These are phyloP conservation scores for Fusarium cicatricum DNA, from an alignment of 2,329 filamentous ascomycete genomes.

Conservation along the genomic window DNA sequence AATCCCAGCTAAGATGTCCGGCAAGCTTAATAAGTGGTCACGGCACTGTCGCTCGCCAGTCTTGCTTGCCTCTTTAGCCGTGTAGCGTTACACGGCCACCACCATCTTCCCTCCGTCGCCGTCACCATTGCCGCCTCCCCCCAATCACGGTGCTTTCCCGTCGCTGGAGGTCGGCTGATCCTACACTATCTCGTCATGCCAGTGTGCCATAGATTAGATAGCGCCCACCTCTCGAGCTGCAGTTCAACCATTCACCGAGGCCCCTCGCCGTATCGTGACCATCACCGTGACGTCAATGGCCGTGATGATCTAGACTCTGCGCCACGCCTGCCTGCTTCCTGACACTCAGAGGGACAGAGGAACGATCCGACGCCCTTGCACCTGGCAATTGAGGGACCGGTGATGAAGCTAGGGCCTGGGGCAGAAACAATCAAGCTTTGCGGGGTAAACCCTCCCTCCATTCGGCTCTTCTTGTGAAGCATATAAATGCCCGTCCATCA, in stretches of 20 bases:
- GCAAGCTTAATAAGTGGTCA: constrained; percentile 14
- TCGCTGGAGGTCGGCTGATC: constrained; percentile 26
- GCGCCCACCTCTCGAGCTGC: constrained; percentile 16
- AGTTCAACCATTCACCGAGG: constrained; percentile 12
- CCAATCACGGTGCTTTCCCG: constrained; percentile 22
- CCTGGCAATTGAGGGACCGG: constrained; percentile 3
- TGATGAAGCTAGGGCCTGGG: constrained; percentile 3
- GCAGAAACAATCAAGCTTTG: constrained; percentile 35
- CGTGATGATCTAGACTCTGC: constrained; percentile 28
- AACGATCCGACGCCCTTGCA: constrained; percentile 1
- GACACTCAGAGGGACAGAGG: constrained; percentile 2
- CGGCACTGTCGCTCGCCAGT: constrained; percentile 22
- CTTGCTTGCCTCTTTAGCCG: constrained; percentile 24
- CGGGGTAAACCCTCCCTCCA: constrained; percentile 38
- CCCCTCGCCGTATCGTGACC: constrained; percentile 33
- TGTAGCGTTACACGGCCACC: constrained; percentile 26
- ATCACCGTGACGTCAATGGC: constrained; percentile 43
- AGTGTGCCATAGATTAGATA: constrained; percentile 11
- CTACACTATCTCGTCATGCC: constrained; percentile 24
- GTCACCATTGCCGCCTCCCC: constrained; percentile 7
- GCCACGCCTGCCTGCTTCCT: constrained; percentile 22
- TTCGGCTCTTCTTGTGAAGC: constrained; percentile 9
- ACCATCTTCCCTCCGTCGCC: constrained; percentile 7
- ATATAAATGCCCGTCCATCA: constrained; percentile 28
- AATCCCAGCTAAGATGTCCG: too few species aligned